These are phyloP conservation scores for Russula abietina DNA, from an alignment of 768 basidiomycete genomes.

Conservation along the genomic window DNA sequence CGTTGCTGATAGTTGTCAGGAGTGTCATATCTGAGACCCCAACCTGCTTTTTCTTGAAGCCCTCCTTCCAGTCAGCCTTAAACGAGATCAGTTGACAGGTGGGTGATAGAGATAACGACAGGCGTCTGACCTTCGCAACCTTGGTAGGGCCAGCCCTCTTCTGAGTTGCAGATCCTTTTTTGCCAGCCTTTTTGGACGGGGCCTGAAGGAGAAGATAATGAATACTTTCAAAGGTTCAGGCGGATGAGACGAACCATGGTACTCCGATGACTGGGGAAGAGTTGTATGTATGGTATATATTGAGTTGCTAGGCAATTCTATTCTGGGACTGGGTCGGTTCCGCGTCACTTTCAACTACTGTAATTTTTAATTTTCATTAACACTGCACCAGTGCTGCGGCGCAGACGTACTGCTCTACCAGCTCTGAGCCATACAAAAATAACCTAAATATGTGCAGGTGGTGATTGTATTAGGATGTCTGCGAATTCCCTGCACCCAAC, in stretches of 20 bases:
- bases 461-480: too few relatives aligned
- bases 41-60: slow-evolving; percentile 99
- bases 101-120: not conserved
- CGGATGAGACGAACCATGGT: slow-evolving; percentile 14
- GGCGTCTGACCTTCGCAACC: slow-evolving; percentile 63
- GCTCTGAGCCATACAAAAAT: too few relatives aligned
- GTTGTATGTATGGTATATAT: slow-evolving; percentile 9
- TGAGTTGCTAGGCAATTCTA: slow-evolving; percentile 13
- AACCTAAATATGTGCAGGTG: too few relatives aligned
- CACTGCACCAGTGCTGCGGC: too few relatives aligned
- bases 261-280: slow-evolving; percentile 6
- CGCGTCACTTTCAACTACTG: not conserved
- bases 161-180: slow-evolving; percentile 61
- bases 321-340: not conserved
- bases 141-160: slow-evolving; percentile 56
- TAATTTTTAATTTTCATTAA: too few relatives aligned
- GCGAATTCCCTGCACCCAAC: too few relatives aligned
- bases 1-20: slow-evolving; percentile 93
- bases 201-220: slow-evolving; percentile 38
- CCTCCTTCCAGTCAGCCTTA: slow-evolving; percentile 99
- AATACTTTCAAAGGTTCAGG: not conserved
- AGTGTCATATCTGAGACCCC: slow-evolving; percentile 99
- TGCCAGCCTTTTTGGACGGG: slow-evolving; percentile 84
- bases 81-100: slow-evolving; percentile 1
- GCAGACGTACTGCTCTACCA: too few relatives aligned